A percentile compares a stretch with the other conserved stretches of the same genome.
Evolutionary conservation across 495 filamentous ascomycete species (phyloP).

Genomic region (Podospora anserina): DNA sequence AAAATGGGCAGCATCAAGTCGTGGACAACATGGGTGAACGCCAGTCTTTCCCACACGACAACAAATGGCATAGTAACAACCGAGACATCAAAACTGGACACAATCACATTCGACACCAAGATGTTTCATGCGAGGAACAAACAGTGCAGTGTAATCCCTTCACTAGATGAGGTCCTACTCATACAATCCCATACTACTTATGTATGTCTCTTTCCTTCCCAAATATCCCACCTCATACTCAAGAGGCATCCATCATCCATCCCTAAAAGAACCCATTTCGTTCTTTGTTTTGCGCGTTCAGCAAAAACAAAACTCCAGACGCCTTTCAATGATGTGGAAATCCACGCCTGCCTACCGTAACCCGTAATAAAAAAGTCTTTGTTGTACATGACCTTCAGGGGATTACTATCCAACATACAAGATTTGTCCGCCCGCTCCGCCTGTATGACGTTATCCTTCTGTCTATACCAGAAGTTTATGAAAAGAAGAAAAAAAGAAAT

Average conservation of each 20-base stretch:
- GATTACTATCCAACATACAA: background rate
- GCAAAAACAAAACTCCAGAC: background rate
- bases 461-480: slow-evolving; percentile 26
- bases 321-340: slow-evolving; percentile 1
- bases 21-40: too few species aligned
- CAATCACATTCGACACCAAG: background rate
- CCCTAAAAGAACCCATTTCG: background rate
- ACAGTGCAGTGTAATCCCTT: background rate
- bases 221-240: background rate
- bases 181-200: background rate
- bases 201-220: background rate
- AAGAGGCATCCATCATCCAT: background rate
- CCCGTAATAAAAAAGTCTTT: background rate
- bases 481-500: slow-evolving; percentile 35
- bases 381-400: background rate
- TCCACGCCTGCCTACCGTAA: background rate
- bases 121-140: background rate
- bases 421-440: background rate
- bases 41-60: too few species aligned
- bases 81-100: background rate
- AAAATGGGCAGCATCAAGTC: too few species aligned
- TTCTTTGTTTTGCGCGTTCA: background rate
- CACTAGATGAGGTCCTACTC: background rate
- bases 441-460: slow-evolving; percentile 5
- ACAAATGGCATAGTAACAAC: background rate